phyloP scores from a whole-genome alignment of 495 filamentous ascomycete genomes.

The Penicillium antarcticum region DNA sequence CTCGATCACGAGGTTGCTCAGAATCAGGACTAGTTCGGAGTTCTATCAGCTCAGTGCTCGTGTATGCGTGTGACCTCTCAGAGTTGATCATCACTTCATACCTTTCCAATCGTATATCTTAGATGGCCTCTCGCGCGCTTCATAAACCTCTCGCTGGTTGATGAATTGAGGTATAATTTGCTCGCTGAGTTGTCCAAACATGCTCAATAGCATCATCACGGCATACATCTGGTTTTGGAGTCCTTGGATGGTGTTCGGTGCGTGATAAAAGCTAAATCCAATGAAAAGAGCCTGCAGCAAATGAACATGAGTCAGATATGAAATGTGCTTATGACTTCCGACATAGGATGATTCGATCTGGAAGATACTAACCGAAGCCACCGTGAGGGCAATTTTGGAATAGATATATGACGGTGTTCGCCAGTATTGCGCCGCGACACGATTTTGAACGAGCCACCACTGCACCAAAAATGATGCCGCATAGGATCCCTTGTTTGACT shows the following conservation, averaged over 20 bases:
- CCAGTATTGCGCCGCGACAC: constrained; percentile 49
- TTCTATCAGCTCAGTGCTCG: background rate
- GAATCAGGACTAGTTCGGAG: constrained; percentile 46
- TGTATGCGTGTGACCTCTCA: background rate
- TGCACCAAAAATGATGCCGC: background rate
- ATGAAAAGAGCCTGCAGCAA: constrained; percentile 58
- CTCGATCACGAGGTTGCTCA: constrained; percentile 5
- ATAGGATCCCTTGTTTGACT: background rate
- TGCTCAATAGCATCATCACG: constrained; percentile 74
- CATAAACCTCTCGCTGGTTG: constrained; percentile 56
- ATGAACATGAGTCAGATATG: constrained; percentile 40
- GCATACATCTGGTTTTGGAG: constrained; percentile 81
- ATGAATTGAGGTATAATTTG: constrained; percentile 70
- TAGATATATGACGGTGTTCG: constrained; percentile 30
- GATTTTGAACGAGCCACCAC: constrained; percentile 26
- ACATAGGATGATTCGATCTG: background rate
- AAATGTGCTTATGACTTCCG: background rate
- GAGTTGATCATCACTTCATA: background rate
- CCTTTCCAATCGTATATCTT: constrained; percentile 63
- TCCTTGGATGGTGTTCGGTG: constrained; percentile 64
- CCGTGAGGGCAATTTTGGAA: constrained; percentile 5
- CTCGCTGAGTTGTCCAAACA: constrained; percentile 68
- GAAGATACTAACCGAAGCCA: background rate
- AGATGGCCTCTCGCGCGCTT: constrained; percentile 58
- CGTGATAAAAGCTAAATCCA: constrained; percentile 78